phyloP scores from a whole-genome alignment of 1,284 basidiomycete species.

The Cystobasidium slooffiae region DNA sequence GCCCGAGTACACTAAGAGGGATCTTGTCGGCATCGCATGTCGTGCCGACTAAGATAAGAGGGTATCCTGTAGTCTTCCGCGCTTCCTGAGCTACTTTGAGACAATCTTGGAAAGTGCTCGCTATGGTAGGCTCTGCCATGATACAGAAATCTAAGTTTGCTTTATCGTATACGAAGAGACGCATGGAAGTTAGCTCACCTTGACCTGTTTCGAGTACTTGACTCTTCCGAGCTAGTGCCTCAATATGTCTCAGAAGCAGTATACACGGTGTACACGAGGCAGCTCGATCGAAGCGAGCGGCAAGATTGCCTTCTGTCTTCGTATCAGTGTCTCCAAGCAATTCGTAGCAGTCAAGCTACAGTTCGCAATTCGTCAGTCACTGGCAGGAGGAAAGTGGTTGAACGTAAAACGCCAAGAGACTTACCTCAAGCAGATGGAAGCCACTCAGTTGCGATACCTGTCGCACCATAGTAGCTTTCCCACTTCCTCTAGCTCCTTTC shows the following conservation, averaged over 20 bases:
- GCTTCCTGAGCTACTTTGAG: conserved; percentile 63
- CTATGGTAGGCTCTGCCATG: conserved; percentile 66
- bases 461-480: conserved; percentile 68
- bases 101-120: conserved; percentile 69
- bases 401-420: too few relatives aligned
- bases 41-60: conserved; percentile 76
- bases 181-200: conserved; percentile 59
- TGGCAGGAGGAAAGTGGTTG: too few relatives aligned
- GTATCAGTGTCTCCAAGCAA: conserved; percentile 77
- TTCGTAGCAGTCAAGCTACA: conserved; percentile 76
- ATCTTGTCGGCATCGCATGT: conserved; percentile 72
- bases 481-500: conserved; percentile 72
- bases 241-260: conserved; percentile 78
- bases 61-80: conserved; percentile 68
- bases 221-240: conserved; percentile 76
- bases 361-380: conserved; percentile 58
- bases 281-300: conserved; percentile 79
- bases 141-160: conserved; percentile 37
- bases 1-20: conserved; percentile 69
- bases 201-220: conserved; percentile 71
- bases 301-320: conserved; percentile 77
- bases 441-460: conserved; percentile 68
- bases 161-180: not conserved
- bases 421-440: conserved; percentile 73
- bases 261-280: conserved; percentile 81